A percentile compares a stretch with the other conserved stretches of the same genome.
Conservation (phyloP, 805 yeast genomes). For the Spencermartinsiella europaea region DNA sequence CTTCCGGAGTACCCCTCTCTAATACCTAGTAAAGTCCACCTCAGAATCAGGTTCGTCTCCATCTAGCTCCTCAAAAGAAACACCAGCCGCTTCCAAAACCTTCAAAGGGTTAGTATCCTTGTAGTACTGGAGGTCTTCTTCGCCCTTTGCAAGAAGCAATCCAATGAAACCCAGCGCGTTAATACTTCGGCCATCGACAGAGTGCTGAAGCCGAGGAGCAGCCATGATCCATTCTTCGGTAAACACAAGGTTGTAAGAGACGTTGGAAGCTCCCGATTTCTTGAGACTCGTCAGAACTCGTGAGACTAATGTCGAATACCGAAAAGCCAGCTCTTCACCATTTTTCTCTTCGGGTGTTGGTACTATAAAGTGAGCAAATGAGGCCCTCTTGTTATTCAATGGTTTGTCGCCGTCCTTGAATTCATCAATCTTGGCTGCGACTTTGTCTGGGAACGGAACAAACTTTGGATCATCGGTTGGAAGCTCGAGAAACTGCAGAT, state of each 20-base stretch:
- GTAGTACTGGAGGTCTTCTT: slow-evolving; percentile 41
- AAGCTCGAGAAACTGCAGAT: slow-evolving; percentile 74
- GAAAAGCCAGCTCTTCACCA: slow-evolving; percentile 56
- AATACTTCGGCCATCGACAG: slow-evolving; percentile 46
- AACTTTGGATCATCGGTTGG: slow-evolving; percentile 42
- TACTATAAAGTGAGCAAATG: slow-evolving; percentile 80
- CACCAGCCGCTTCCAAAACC: slow-evolving; percentile 61
- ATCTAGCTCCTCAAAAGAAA: slow-evolving; percentile 36
- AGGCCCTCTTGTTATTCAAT: slow-evolving; percentile 51
- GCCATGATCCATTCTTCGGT: slow-evolving; percentile 79
- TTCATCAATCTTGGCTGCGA: slow-evolving; percentile 18
- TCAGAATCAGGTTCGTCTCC: slow-evolving; percentile 19
- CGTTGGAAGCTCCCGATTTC: slow-evolving; percentile 27
- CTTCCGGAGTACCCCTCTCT: no score
- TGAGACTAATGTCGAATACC: slow-evolving; percentile 67
- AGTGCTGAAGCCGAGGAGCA: slow-evolving; percentile 63
- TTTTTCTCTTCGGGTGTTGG: slow-evolving; percentile 49
- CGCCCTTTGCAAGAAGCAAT: slow-evolving; percentile 66
- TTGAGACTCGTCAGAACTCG: slow-evolving; percentile 63
- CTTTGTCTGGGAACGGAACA: slow-evolving; percentile 34
- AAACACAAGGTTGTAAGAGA: slow-evolving; percentile 77
- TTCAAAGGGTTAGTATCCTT: slow-evolving; percentile 42
- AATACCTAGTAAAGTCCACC: slow-evolving; percentile 13
- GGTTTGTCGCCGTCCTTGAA: slow-evolving; percentile 44
- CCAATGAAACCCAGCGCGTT: slow-evolving; percentile 83